Conservation (phyloP, 2,329 filamentous ascomycete species). For the Xylaria sp. region DNA sequence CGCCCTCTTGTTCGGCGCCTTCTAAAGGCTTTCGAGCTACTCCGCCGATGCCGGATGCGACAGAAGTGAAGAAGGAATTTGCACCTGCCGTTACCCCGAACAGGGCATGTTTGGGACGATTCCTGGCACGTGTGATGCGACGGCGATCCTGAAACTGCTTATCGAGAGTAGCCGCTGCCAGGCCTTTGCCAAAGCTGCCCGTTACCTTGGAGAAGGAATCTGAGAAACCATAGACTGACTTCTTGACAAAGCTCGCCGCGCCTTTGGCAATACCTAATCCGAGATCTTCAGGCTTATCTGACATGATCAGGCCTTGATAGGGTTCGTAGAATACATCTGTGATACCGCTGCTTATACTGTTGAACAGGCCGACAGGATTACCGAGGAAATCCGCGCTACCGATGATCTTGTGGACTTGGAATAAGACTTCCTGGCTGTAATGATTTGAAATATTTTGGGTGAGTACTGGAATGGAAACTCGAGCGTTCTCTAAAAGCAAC, state of each 20-base stretch:
- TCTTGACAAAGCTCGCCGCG: slow-evolving; percentile 97
- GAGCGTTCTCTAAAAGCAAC: slow-evolving; percentile 92
- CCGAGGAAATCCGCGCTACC: slow-evolving; percentile 97
- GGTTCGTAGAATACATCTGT: slow-evolving; percentile 99
- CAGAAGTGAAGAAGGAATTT: slow-evolving; percentile 91
- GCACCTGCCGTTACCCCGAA: slow-evolving; percentile 96
- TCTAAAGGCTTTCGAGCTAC: slow-evolving; percentile 93
- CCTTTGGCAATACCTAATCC: slow-evolving; percentile 96
- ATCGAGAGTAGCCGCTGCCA: slow-evolving; percentile 94
- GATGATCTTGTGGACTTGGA: slow-evolving; percentile 96
- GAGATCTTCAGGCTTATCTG: slow-evolving; percentile 93
- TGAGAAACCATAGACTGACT: slow-evolving; percentile 96
- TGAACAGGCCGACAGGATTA: slow-evolving; percentile 97
- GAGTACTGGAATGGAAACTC: slow-evolving; percentile 86
- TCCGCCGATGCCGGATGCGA: slow-evolving; percentile 93
- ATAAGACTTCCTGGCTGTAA: slow-evolving; percentile 95
- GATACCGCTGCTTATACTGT: slow-evolving; percentile 96
- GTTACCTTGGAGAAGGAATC: slow-evolving; percentile 99
- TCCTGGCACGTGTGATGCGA: slow-evolving; percentile 91
- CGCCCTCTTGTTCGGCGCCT: slow-evolving; percentile 94
- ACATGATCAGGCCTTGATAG: slow-evolving; percentile 97
- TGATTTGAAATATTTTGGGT: slow-evolving; percentile 90
- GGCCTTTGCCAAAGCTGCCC: slow-evolving; percentile 94
- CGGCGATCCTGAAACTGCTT: slow-evolving; percentile 98
- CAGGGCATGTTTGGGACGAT: slow-evolving; percentile 94